Base-by-base conservation (phyloP, 2,329 filamentous ascomycete genomes). In the Pseudopithomyces chartarum region DNA sequence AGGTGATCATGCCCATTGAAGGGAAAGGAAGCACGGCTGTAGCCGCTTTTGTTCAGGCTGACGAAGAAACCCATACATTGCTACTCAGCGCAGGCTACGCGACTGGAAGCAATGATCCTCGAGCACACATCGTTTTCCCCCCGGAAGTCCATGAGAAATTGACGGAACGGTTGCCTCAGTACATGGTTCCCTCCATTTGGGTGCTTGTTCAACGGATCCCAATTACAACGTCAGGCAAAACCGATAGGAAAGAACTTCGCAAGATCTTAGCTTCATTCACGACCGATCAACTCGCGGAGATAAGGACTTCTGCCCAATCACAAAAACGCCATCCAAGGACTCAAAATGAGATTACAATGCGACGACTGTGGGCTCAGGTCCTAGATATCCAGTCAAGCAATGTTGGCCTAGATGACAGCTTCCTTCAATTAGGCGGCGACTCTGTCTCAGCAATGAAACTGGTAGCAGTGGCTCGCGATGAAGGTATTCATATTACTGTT, bases 131-230 rank as follows among this genome's bases (percentile, higher is more conserved):
- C n/a, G n/a, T n/a, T n/a, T n/a, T n/a, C n/a, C n/a, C n/a, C n/a
- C n/a, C n/a, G n/a, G n/a, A n/a, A n/a, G n/a, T n/a, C n/a, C n/a
- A n/a, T n/a, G n/a, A n/a, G n/a, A n/a, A 7, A 71, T 73, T 32
- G 68, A 77, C 5, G n/a, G n/a, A n/a, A n/a, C 69, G 74, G 4
- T 60, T n/a, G 60, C 80, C 2, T 77, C 79, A 70, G 15, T 76
- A 77, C 59, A 79, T 80, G 69, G 75, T 80, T 39, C 79, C 79
- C 6, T 70, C 74, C 6, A 64, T 76, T 6, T 79, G 77, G 58
- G 75, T 80, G 54, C 78, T 77, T 0, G 58, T 80, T 10, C 70
- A 66, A 10, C 71, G 64, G 43, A 71, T 81, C 56, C 79, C 78
- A 0, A 70, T 77, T 58, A 75, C 75, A 2, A 75, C 72, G 2